phyloP scores from a whole-genome alignment of 202 grass and related monocot species.

The Setaria italica region DNA sequence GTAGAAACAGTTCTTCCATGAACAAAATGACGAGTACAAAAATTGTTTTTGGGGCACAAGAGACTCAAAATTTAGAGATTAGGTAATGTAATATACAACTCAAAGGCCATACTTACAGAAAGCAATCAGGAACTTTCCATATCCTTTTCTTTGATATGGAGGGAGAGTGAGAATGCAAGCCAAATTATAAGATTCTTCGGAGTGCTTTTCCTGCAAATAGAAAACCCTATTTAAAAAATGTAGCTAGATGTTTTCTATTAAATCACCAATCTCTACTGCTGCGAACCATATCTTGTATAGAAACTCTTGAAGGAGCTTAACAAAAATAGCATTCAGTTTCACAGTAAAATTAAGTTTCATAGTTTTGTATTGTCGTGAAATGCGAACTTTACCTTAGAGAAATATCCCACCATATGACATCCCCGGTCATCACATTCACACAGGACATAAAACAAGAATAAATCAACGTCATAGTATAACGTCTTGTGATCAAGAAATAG shows the following conservation, averaged over 20 bases:
- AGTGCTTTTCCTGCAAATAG: slow-evolving; percentile 90
- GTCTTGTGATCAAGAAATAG: slow-evolving; percentile 99
- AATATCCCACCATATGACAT: slow-evolving; percentile 99
- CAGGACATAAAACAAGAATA: slow-evolving; percentile 97
- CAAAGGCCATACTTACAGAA: slow-evolving; percentile 75
- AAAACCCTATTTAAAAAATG: slow-evolving; percentile 41
- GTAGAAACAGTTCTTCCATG: slow-evolving; percentile 11
- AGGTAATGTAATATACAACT: slow-evolving; percentile 15
- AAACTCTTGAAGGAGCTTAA: slow-evolving; percentile 24
- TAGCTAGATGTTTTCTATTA: slow-evolving; percentile 17
- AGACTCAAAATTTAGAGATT: slow-evolving; percentile 29
- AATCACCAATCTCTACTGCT: slow-evolving; percentile 24
- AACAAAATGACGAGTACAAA: slow-evolving; percentile 27
- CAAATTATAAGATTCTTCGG: slow-evolving; percentile 98
- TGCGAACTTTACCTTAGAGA: slow-evolving; percentile 80
- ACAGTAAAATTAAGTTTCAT: slow-evolving; percentile 24
- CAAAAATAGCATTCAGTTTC: slow-evolving; percentile 26
- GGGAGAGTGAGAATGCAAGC: slow-evolving; percentile 99
- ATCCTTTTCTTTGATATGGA: slow-evolving; percentile 99
- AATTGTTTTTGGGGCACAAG: neutral
- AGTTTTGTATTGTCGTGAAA: slow-evolving; percentile 9
- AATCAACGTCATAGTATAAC: slow-evolving; percentile 95
- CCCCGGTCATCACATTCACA: slow-evolving; percentile 99
- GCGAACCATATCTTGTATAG: slow-evolving; percentile 23
- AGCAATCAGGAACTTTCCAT: slow-evolving; percentile 96